Evolutionary conservation across 345 rosid species (phyloP).

Genomic region (Murraya koenigii): DNA sequence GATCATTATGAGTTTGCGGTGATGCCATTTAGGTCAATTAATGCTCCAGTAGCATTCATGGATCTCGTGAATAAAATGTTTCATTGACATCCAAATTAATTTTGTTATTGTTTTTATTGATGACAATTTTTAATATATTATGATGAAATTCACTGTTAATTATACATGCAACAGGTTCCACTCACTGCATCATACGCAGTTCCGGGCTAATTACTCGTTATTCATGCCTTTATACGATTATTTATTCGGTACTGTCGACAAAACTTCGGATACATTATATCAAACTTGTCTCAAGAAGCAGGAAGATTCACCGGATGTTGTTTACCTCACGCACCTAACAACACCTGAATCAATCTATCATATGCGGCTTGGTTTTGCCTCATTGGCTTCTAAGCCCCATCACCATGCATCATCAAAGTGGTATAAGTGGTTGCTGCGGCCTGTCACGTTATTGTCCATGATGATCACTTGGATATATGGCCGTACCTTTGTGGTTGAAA

Average conservation of each 20-base stretch:
- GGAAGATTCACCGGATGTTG: constrained; percentile 45
- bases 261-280: constrained; percentile 28
- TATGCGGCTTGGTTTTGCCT: constrained; percentile 48
- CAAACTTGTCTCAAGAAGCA: constrained; percentile 27
- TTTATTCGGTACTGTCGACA: constrained; percentile 41
- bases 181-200: constrained; percentile 55
- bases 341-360: constrained; percentile 57
- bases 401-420: constrained; percentile 4
- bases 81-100: too few species aligned
- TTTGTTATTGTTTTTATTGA: too few species aligned
- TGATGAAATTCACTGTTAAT: neutral
- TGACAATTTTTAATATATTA: too few species aligned
- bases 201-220: constrained; percentile 46
- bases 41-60: too few species aligned
- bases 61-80: too few species aligned
- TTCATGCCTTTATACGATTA: constrained; percentile 58
- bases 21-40: too few species aligned
- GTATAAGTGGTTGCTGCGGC: constrained; percentile 40
- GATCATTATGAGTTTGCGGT: too few species aligned
- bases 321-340: constrained; percentile 59
- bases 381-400: constrained; percentile 48
- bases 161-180: constrained; percentile 29
- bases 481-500: constrained; percentile 27
- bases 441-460: constrained; percentile 30
- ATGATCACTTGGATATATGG: constrained; percentile 27